phyloP scores from a whole-genome alignment of 2,329 filamentous ascomycete genomes.

The Ophiocordyceps camponoti-saundersi region DNA sequence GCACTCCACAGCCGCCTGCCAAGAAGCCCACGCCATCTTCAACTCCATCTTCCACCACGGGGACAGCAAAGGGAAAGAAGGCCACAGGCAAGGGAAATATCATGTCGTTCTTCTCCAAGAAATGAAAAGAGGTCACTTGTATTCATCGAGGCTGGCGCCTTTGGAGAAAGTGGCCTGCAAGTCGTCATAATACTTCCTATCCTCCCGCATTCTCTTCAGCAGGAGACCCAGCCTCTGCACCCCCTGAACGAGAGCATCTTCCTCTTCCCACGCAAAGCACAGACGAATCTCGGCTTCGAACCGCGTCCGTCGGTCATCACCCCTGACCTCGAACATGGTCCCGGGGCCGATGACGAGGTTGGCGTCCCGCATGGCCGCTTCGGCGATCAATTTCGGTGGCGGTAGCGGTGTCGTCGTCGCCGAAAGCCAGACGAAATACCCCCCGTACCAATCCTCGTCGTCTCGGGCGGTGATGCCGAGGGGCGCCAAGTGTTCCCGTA shows the following conservation, averaged over 20 bases:
- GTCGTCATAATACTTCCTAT: conserved; percentile 10
- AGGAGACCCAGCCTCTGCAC: conserved; percentile 43
- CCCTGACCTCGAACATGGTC: conserved; percentile 49
- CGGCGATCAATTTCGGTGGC: conserved; percentile 37
- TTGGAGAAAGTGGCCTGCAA: conserved; percentile 3
- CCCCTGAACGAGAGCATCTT: conserved; percentile 48
- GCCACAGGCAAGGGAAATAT: conserved; percentile 52
- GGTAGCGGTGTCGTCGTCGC: conserved; percentile 19
- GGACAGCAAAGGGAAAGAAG: conserved; percentile 33
- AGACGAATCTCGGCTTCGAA: conserved; percentile 47
- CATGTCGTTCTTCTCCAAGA: conserved; percentile 85
- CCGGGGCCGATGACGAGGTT: conserved; percentile 53
- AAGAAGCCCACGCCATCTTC: conserved; percentile 35
- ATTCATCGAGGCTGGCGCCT: conserved; percentile 7
- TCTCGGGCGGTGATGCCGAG: conserved; percentile 35
- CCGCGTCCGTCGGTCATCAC: conserved; percentile 31
- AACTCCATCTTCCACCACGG: conserved; percentile 26
- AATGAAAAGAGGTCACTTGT: conserved; percentile 24
- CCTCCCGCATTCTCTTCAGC: conserved; percentile 14
- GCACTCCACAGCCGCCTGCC: conserved; percentile 33
- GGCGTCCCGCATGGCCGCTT: conserved; percentile 41
- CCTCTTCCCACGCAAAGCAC: conserved; percentile 59
- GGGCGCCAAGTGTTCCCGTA: conserved; percentile 42
- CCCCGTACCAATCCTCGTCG: conserved; percentile 42
- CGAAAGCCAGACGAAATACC: conserved; percentile 70